Evolutionary conservation across 345 rosid genomes (phyloP), one percentile per base, ranked within the genome.

Genomic region (Aurinia saxatilis): DNA sequence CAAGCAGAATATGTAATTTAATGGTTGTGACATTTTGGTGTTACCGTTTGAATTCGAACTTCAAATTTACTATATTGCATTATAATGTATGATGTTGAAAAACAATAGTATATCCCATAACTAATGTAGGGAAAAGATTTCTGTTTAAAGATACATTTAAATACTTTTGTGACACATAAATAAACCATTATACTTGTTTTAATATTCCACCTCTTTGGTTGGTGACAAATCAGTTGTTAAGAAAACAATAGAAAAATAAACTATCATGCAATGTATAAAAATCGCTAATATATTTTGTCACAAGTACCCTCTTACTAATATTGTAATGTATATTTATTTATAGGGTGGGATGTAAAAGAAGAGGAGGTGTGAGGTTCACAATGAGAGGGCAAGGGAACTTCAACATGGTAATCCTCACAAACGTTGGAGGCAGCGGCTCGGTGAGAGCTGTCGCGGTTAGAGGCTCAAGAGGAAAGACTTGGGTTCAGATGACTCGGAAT

Each of bases 281-380:
- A 33, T 23, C 4, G 4, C 27, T 23, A 23, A 23, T 23, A 31
- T 3, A 5, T 31, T 19, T 46, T 45, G 14, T 21, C 3, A 10
- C 10, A 19, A 19, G 0, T 31, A n/a, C n/a, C 13, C 13, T 6
- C 13, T 14, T 23, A 6, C 35, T n/a, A 39, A 39, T 9, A 14
- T 39, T 23, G 23, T 9, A 2, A 34, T 34, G 37, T 9, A 34
- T 34, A 9, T 0, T 9, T 45, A 52, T 19, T 18, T 49, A 46
- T 16, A 84, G 96, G 72, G 86, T 84, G 42, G 58, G 85, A 16
- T 89, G 95, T 77, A 84, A 54, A 48, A 80, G 95, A 68, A 81
- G 78, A 65, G 96, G 96, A 12, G 91, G 96, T 19, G 91, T 86
- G 3, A 87, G 76, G 10, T 86, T 86, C 75, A 89, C 96, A 0